Conservation (phyloP, 2,329 filamentous ascomycete genomes). For the Sporothrix globosa region DNA sequence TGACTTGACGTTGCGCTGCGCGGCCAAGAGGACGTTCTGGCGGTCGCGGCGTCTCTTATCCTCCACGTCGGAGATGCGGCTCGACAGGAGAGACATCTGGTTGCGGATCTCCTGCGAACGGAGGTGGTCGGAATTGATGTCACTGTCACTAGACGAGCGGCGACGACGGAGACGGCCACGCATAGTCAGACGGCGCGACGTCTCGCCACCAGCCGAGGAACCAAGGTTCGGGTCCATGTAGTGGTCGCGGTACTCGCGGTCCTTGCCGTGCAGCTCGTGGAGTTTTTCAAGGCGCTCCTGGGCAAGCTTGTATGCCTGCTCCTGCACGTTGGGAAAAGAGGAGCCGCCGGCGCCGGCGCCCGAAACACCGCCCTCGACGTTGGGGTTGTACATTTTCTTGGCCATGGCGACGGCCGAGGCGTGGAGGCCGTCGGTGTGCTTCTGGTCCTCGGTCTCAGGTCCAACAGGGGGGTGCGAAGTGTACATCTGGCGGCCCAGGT, state of each 20-base stretch:
- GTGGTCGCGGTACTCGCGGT: constrained; percentile 71
- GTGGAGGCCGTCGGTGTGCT: constrained; percentile 70
- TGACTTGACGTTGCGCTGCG: constrained; percentile 82
- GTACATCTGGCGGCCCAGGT: constrained; percentile 74
- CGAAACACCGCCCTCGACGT: constrained; percentile 7
- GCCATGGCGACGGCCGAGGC: constrained; percentile 90
- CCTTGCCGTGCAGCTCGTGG: constrained; percentile 68
- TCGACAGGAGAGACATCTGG: constrained; percentile 30
- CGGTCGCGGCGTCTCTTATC: constrained; percentile 77
- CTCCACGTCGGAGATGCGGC: constrained; percentile 54
- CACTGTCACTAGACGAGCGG: constrained; percentile 66
- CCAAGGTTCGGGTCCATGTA: constrained; percentile 58
- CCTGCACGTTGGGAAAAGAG: constrained; percentile 71
- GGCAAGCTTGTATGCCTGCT: constrained; percentile 83
- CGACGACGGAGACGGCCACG: constrained; percentile 63
- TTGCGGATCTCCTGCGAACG: constrained; percentile 70
- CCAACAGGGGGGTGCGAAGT: constrained; percentile 73
- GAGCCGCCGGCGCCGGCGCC: constrained; percentile 35
- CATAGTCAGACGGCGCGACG: constrained; percentile 53
- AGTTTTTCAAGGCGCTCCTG: constrained; percentile 81
- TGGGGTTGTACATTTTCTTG: constrained; percentile 74
- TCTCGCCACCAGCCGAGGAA: constrained; percentile 43
- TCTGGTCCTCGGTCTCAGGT: constrained; percentile 73
- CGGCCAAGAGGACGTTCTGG: constrained; percentile 72
- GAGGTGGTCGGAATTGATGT: constrained; percentile 64